Percentiles rank a stretch among this genome's conserved stretches.
These are phyloP conservation scores for Ichthyophthirius multifiliis DNA, from an alignment of 169 alveolate genomes.

Conservation along the genomic window DNA sequence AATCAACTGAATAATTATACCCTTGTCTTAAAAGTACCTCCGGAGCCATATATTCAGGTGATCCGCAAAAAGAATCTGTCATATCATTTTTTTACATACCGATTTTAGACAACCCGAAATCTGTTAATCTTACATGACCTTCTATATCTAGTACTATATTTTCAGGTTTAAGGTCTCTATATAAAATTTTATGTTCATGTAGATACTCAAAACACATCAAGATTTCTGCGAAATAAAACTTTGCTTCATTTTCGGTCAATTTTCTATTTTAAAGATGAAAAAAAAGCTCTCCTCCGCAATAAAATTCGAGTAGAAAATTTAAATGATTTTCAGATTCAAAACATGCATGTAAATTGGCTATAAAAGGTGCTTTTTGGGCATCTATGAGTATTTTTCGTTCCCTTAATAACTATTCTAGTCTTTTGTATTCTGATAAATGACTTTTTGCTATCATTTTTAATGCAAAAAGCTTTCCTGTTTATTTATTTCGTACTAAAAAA, in stretches of 20 bases:
- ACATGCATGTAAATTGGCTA: slow-evolving; percentile 34
- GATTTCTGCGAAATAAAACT: slow-evolving; percentile 67
- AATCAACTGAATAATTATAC: slow-evolving; percentile 78
- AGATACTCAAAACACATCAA: slow-evolving; percentile 70
- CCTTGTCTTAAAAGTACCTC: slow-evolving; percentile 76
- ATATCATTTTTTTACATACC: slow-evolving; percentile 39
- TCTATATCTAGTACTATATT: slow-evolving; percentile 69
- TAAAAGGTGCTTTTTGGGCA: slow-evolving; percentile 17
- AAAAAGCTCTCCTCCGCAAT: slow-evolving; percentile 77
- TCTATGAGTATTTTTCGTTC: slow-evolving; percentile 38
- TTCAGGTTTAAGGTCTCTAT: slow-evolving; percentile 83
- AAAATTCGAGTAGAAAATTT: slow-evolving; percentile 67
- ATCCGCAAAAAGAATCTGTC: slow-evolving; percentile 66
- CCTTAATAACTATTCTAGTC: slow-evolving; percentile 35
- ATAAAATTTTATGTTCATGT: slow-evolving; percentile 69
- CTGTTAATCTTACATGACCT: slow-evolving; percentile 81
- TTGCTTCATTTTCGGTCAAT: slow-evolving; percentile 67
- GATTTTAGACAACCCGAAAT: slow-evolving; percentile 77
- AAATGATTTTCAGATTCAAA: slow-evolving; percentile 40
- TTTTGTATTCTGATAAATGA: slow-evolving; percentile 36
- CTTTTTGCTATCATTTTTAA: slow-evolving; percentile 36
- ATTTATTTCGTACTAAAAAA: slow-evolving; percentile 39
- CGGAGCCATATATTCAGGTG: slow-evolving; percentile 88
- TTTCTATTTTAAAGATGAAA: slow-evolving; percentile 53
- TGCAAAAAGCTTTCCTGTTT: slow-evolving; percentile 26